Base-by-base conservation (phyloP, 176 grass and related monocot genomes). In the Oryza australiensis region DNA sequence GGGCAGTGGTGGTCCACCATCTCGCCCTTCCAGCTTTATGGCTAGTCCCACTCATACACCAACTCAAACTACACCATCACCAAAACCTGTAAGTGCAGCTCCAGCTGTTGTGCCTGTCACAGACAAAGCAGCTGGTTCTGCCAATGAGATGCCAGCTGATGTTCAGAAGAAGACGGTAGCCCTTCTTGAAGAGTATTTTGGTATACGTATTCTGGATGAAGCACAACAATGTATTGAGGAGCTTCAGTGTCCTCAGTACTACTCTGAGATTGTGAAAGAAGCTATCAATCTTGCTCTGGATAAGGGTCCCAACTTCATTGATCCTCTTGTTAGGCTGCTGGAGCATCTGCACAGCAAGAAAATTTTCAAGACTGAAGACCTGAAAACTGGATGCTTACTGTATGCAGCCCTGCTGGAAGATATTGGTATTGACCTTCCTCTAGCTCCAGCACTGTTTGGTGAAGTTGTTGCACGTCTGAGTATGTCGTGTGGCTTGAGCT, bases 161-260 rank as follows among this genome's bases (percentile, higher is more conserved):
- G 89, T 99, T 76, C 85, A 92, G 46, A 99, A 99, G 81, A 99
- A 95, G 70, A 94, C 93, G 5, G n/a, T 85, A 22, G 68, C 93
- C 82, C 93, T 99, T 87, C 88, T 99, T 16, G 93, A 99, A 70
- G 96, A 99, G 86, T 99, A 99, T 83, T 99, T 93, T 20, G 34
- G 84, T 49, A 82, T 99, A 43, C 87, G 85, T 22, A 90, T 99
- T 55, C 73, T 99, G 24, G 93, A 90, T 73, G 96, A 99, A 88
- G 96, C 96, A 74, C 91, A 93, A 41, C 91, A 95, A 80, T 99
- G 96, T 79, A 83, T 99, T 2, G 96, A 99, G 91, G 96, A 99
- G 85, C 75, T 99, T 35, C 82, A 94, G 57, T 88, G 77, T 51
- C 89, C 89, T 79, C 87, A 64, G 26, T 92, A 92, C 77, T 76